Percentiles rank a stretch among this genome's conserved stretches.
These are phyloP conservation scores for Alternaria postmessia DNA, from an alignment of 2,329 filamentous ascomycete species.

Conservation along the genomic window DNA sequence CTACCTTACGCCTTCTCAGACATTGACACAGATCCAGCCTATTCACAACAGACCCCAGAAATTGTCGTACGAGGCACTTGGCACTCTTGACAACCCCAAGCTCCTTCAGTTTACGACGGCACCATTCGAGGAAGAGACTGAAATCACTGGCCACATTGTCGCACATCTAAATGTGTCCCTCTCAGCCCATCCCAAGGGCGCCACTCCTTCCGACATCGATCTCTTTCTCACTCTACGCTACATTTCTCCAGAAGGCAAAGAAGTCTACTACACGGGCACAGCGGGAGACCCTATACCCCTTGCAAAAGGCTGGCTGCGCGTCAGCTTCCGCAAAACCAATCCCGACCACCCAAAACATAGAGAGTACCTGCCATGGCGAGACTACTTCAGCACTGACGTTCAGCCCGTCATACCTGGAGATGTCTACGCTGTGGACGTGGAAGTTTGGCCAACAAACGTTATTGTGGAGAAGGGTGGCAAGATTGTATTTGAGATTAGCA, in stretches of 20 bases:
- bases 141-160: conserved; percentile 73
- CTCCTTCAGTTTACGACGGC: conserved; percentile 65
- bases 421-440: conserved; percentile 67
- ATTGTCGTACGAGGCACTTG: conserved; percentile 67
- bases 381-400: conserved; percentile 65
- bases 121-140: conserved; percentile 68
- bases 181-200: conserved; percentile 49
- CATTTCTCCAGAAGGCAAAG: conserved; percentile 62
- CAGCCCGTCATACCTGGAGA: conserved; percentile 62
- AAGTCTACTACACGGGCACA: conserved; percentile 71
- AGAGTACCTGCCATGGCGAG: conserved; percentile 64
- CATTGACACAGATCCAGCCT: conserved; percentile 51
- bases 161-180: conserved; percentile 71
- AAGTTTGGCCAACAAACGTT: conserved; percentile 72
- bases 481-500: conserved; percentile 64
- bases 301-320: conserved; percentile 70
- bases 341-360: conserved; percentile 61
- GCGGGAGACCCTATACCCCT: conserved; percentile 70
- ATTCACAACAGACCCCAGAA: conserved; percentile 45
- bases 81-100: conserved; percentile 63
- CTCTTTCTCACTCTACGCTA: conserved; percentile 69
- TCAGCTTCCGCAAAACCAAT: conserved; percentile 64
- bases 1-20: conserved; percentile 62
- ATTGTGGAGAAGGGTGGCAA: conserved; percentile 61
- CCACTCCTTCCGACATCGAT: conserved; percentile 65